Percentiles rank a stretch among this genome's conserved stretches.
Conservation (phyloP, 2,329 filamentous ascomycete genomes). For the Pseudogymnoascus sp. region DNA sequence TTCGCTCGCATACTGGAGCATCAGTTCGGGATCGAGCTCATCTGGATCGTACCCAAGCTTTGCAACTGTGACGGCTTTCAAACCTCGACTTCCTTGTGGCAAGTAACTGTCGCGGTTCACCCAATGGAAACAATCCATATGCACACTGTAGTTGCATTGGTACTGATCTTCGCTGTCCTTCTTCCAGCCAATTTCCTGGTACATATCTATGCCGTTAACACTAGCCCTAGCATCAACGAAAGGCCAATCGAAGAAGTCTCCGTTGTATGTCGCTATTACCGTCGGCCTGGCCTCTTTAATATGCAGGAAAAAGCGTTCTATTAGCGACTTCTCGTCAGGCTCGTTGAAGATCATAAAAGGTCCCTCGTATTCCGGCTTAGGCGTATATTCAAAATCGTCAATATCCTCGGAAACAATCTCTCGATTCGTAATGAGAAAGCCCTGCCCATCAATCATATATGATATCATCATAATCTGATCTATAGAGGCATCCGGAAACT, state of each 20-base stretch:
- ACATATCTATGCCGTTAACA: constrained; percentile 97
- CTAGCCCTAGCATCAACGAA: constrained; percentile 92
- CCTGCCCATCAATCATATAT: constrained; percentile 99
- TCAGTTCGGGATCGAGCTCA: constrained; percentile 92
- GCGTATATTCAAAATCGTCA: constrained; percentile 95
- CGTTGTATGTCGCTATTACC: constrained; percentile 99
- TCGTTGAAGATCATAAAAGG: constrained; percentile 99
- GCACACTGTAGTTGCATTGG: constrained; percentile 89
- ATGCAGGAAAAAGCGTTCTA: constrained; percentile 91
- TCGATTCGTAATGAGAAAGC: constrained; percentile 94
- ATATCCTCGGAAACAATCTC: constrained; percentile 98
- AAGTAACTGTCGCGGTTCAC: constrained; percentile 98
- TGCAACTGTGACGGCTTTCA: constrained; percentile 95
- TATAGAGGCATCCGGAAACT: constrained; percentile 89
- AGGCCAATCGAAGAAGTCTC: constrained; percentile 99
- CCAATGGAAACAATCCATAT: constrained; percentile 99
- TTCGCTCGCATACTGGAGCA: constrained; percentile 88
- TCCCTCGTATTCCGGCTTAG: constrained; percentile 89
- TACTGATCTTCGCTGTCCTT: constrained; percentile 96
- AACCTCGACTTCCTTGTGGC: constrained; percentile 89
- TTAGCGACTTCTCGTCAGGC: constrained; percentile 75
- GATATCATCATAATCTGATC: constrained; percentile 99
- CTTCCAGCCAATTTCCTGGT: constrained; percentile 92
- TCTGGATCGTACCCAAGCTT: constrained; percentile 98
- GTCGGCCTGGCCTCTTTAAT: constrained; percentile 92